Conservation (phyloP, 202 grass and related monocot genomes). For the Cymbopogon flexuosus region DNA sequence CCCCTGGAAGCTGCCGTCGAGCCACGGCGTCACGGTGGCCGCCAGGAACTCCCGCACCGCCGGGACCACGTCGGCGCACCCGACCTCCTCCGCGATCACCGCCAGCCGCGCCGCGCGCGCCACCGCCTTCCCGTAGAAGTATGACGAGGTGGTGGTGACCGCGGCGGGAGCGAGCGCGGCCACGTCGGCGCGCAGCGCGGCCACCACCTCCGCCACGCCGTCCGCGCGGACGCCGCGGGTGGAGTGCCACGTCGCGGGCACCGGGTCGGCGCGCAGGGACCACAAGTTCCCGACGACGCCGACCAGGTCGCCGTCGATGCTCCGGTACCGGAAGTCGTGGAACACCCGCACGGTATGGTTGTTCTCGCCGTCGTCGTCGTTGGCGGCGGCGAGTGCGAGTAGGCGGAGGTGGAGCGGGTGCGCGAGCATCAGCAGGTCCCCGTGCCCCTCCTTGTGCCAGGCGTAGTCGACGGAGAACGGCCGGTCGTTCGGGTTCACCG, state of each 20-base stretch:
- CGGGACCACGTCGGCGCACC: conserved; percentile 58
- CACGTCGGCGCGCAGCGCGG: conserved; percentile 62
- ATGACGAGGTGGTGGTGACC: conserved; percentile 76
- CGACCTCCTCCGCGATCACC: conserved; percentile 81
- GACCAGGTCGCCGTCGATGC: conserved; percentile 84
- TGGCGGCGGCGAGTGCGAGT: conserved; percentile 18
- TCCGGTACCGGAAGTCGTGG: conserved; percentile 62
- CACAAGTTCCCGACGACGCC: conserved; percentile 72
- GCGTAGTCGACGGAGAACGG: conserved; percentile 71
- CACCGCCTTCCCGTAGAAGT: conserved; percentile 87
- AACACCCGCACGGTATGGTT: conserved; percentile 38
- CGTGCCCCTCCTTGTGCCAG: conserved; percentile 62
- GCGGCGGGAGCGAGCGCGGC: conserved; percentile 37
- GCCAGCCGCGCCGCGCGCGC: conserved; percentile 77
- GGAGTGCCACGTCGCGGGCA: conserved; percentile 69
- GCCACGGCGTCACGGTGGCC: conserved; percentile 69
- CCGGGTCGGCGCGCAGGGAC: conserved; percentile 46
- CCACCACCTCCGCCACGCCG: conserved; percentile 50
- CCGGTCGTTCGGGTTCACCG: conserved; percentile 15
- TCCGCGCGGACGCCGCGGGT: conserved; percentile 50
- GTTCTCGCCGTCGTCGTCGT: not conserved
- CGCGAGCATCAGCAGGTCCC: conserved; percentile 76
- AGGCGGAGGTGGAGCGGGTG: conserved; percentile 79
- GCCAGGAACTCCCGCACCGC: conserved; percentile 53
- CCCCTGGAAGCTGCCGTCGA: conserved; percentile 74